Percentiles rank a stretch among this genome's conserved stretches.
These are phyloP conservation scores for Trypanosoma avium DNA, from an alignment of 208 protist species.

Conservation along the genomic window DNA sequence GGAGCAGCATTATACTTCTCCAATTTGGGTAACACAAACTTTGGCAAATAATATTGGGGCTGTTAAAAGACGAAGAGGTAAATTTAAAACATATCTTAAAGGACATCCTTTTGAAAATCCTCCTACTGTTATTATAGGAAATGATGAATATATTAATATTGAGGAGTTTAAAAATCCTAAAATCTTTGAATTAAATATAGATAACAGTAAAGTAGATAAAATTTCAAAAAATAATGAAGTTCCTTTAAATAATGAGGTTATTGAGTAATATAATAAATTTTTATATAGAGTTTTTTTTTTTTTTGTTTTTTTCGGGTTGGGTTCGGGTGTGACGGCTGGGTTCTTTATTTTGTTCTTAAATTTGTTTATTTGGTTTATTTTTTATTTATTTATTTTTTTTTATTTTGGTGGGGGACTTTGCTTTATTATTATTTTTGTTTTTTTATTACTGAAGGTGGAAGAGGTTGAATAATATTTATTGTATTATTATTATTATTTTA, in stretches of 20 bases:
- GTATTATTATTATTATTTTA: not conserved
- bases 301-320: not conserved
- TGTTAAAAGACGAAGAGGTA: not conserved
- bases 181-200: not conserved
- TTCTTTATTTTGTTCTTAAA: not conserved
- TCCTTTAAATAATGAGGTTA: not conserved
- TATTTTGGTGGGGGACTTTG: too few relatives aligned
- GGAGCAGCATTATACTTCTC: conserved; percentile 48
- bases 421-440: not conserved
- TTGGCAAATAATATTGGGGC: conserved; percentile 5
- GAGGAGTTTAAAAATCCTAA: conserved; percentile 32
- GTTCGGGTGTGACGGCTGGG: not conserved
- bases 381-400: not conserved
- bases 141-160: conserved; percentile 36
- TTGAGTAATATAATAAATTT: too few relatives aligned
- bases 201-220: not conserved
- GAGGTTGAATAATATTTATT: not conserved
- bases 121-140: conserved; percentile 30
- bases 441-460: not conserved
- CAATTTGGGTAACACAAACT: conserved; percentile 36
- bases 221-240: not conserved
- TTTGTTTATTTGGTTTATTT: not conserved
- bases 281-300: conserved; percentile 23
- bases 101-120: conserved; percentile 20
- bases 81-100: not conserved